Base-by-base conservation (phyloP, 129 eudicot genomes). In the Tagetes patula region DNA sequence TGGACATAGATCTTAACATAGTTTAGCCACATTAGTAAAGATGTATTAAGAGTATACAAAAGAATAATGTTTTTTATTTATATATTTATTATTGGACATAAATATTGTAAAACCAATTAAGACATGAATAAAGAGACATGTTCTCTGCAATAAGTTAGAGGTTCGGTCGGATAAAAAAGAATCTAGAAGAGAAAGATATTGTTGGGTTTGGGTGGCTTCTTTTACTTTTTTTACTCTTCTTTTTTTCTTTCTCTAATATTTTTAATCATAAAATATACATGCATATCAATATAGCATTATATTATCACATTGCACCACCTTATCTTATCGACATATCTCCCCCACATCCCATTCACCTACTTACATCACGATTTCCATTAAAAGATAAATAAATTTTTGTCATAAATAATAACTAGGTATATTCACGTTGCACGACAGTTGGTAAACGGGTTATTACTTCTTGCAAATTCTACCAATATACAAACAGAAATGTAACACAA, bases 91-190 rank as follows among this genome's bases (percentile, higher is more conserved):
- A 56, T 56, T 56, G 13, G 31, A 30, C 31, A 20, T 31, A 56
- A 56, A 56, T 56, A 55, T 30, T 27, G 34, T 30, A 65, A 65
- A 78, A 60, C 27, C 27, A 20, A 20, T 20, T 45, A 82, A 41
- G 78, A 79, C 79, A 81, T 79, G 82, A 84, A 85, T 79, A 88
- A 88, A 84, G 90, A 30, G 63, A 74, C 88, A 85, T 85, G 96
- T 81, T 88, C 87, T 85, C 86, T 85, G 88, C 85, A 81, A 79
- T 87, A 88, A 81, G 27, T 20, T 20, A 20, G 91, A 84, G 80
- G 91, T 88, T 82, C 91, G 91, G 81, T 84, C 68, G 82, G 89
- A 88, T 88, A 88, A 84, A 83, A 83, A 84, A 82, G 91, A 81
- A 85, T 79, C 88, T 85, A 77, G 78, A 77, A 71, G 84, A 81